These are phyloP conservation scores for Nitzschia putrida DNA, from an alignment of 108 stramenopile genomes.

Conservation along the genomic window DNA sequence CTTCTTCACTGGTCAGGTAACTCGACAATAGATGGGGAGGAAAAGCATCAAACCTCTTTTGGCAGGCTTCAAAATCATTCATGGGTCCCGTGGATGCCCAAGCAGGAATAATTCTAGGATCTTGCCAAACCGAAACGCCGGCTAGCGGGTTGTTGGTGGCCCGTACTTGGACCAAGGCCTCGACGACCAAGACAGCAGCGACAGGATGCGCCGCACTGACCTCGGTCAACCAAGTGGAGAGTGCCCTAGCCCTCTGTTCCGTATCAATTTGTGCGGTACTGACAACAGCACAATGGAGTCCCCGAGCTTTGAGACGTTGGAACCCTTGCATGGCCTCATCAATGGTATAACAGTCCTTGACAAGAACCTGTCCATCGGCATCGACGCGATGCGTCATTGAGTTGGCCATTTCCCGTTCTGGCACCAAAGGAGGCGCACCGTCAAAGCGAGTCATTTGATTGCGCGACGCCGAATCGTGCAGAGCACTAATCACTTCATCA, in stretches of 20 bases:
- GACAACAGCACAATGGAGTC: constrained; percentile 82
- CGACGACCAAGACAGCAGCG: constrained; percentile 75
- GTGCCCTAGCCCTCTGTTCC: constrained; percentile 66
- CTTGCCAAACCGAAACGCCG: constrained; percentile 73
- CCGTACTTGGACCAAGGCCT: constrained; percentile 78
- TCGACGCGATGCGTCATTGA: constrained; percentile 82
- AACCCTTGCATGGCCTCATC: constrained; percentile 71
- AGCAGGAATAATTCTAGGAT: constrained; percentile 69
- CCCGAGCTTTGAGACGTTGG: constrained; percentile 59
- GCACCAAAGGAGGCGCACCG: constrained; percentile 44
- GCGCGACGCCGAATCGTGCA: constrained; percentile 38
- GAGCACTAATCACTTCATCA: constrained; percentile 89
- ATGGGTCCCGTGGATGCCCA: constrained; percentile 54
- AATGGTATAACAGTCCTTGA: constrained; percentile 59
- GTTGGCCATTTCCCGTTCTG: constrained; percentile 45
- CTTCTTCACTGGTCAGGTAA: constrained; percentile 76
- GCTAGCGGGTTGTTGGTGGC: constrained; percentile 59
- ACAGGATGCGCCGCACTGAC: constrained; percentile 78
- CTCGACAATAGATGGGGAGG: constrained; percentile 78
- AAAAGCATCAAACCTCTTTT: constrained; percentile 64
- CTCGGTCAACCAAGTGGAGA: constrained; percentile 78
- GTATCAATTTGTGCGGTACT: constrained; percentile 66
- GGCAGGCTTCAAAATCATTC: constrained; percentile 46
- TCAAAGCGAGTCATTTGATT: constrained; percentile 7
- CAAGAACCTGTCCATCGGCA: constrained; percentile 79